Evolutionary conservation across 257 asterid species (phyloP), one percentile per base, ranked within the genome.

Genomic region (Ballota nigra): DNA sequence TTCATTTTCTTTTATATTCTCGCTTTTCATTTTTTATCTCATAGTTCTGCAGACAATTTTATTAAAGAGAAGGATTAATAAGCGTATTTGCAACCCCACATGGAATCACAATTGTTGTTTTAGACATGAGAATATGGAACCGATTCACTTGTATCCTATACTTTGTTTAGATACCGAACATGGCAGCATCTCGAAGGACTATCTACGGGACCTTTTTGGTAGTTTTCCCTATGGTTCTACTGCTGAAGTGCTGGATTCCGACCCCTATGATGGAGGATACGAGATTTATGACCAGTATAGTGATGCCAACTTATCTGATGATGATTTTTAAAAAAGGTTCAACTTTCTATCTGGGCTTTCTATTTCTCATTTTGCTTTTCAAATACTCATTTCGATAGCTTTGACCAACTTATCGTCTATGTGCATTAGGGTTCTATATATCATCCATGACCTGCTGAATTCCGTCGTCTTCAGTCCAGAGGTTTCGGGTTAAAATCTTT

Each of bases 181-280:
- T 26, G 97, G 84, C 69, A 89, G 83, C 66, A 59, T 89, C 71
- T 91, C 97, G 2, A 84, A 83, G 73, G 86, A 76, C 76, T 89
- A 86, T 79, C 90, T 93, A 52, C 98, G 89, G 70, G 92, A 87
- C 56, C 98, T 93, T 31, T 93, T 93, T 76, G 96, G 87, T n/a
- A 81, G 89, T 78, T 93, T 87, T 45, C 92, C 96, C 23, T 81
- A 78, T 26, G 83, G 80, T 36, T 83, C 80, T 58, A 79, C 49
- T 15, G 86, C 76, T 16, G 89, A 74, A 57, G 47, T 75, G 83
- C 74, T 29, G 62, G 83, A 80, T 61, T 78, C 75, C 38, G 76
- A 83, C 71, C 83, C 76, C 7, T 78, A 65, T 51, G 86, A 80
- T 63, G 96, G 84, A 68, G 96, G 79, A 65, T 93, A 85, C 72